Base-by-base conservation (phyloP, 352 stramenopile genomes). In the Salisapilia sapeloensis region DNA sequence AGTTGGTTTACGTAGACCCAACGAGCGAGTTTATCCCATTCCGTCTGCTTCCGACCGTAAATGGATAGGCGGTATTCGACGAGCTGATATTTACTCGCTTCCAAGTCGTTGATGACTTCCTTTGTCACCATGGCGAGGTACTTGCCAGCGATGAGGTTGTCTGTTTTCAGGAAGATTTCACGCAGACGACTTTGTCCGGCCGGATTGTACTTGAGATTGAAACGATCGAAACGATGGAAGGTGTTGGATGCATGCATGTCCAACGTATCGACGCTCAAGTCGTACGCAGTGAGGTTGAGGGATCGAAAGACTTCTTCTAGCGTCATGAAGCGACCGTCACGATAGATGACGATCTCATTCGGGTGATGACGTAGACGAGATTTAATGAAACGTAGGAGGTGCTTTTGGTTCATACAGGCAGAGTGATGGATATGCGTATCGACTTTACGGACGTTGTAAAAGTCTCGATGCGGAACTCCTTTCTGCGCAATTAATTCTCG, bases 161-260 rank as follows among this genome's bases (percentile, higher is more conserved):
- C 90, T 1, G 87, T 97, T 65, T 99, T 99, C 13, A 99, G 58
- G 50, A 99, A 99, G 43, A 99, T 98, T 46, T 97, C 89, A 15
- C 95, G 59, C 57, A 99, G 76, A 10, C 80, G 67, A 58, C 61
- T 89, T 55, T 98, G 82, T 25, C 56, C 92, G 45, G 90, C 57
- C 15, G 94, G 95, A 58, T 96, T 98, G 62, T 99, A 99, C 65
- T 99, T 99, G 26, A 95, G 61, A 56, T 99, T 99, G 53, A 99
- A 99, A 23, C 96, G 93, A 52, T 99, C 95, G 60, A 99, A 99
- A 42, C 93, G 75, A 47, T 98, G 93, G 64, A 99, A 98, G 28
- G 89, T 97, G 54, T 98, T 97, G 66, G 96, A 95, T n/a, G 95
- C 94, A 48, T 99, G 78, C 60, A 99, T 98, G 61, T 98, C 92